These are phyloP conservation scores for Aspergillus sp. DNA, from an alignment of 2,329 filamentous ascomycete genomes.

Conservation along the genomic window DNA sequence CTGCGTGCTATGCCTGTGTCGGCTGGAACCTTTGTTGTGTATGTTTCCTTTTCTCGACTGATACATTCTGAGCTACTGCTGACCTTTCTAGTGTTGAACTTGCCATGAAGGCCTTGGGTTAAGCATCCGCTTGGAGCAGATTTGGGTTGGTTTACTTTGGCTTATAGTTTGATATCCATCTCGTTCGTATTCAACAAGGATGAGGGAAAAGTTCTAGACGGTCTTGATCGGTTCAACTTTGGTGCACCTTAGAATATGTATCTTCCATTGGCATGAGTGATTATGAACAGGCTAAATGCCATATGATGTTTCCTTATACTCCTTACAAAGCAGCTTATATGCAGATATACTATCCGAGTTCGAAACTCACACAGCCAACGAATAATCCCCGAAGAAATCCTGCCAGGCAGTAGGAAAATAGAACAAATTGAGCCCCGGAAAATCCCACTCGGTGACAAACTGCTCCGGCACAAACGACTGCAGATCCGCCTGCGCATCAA, in stretches of 20 bases:
- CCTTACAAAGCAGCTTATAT: too few relatives aligned
- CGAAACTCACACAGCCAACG: conserved; percentile 28
- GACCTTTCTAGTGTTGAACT: conserved; percentile 41
- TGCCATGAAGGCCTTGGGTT: conserved; percentile 46
- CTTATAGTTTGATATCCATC: conserved; percentile 20
- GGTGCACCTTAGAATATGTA: background rate
- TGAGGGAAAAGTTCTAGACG: conserved; percentile 13
- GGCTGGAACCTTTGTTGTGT: conserved; percentile 93
- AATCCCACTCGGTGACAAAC: conserved; percentile 59
- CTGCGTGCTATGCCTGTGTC: conserved; percentile 95
- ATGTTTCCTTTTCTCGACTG: conserved; percentile 20
- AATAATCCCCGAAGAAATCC: conserved; percentile 47
- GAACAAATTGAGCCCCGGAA: conserved; percentile 53
- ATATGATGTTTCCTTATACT: background rate
- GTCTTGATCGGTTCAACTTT: conserved; percentile 3
- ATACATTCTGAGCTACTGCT: conserved; percentile 4
- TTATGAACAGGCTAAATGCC: background rate
- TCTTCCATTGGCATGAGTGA: background rate
- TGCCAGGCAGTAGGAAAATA: conserved; percentile 49
- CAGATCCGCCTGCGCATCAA: conserved; percentile 46
- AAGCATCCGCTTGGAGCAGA: conserved; percentile 10
- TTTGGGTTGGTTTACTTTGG: conserved; percentile 7
- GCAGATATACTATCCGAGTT: too few relatives aligned
- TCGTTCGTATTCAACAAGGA: conserved; percentile 15
- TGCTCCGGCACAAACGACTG: conserved; percentile 55